Evolutionary conservation across 2,329 filamentous ascomycete genomes (phyloP), one percentile per base, ranked within the genome.

Genomic region (Xylariaceae sp.): DNA sequence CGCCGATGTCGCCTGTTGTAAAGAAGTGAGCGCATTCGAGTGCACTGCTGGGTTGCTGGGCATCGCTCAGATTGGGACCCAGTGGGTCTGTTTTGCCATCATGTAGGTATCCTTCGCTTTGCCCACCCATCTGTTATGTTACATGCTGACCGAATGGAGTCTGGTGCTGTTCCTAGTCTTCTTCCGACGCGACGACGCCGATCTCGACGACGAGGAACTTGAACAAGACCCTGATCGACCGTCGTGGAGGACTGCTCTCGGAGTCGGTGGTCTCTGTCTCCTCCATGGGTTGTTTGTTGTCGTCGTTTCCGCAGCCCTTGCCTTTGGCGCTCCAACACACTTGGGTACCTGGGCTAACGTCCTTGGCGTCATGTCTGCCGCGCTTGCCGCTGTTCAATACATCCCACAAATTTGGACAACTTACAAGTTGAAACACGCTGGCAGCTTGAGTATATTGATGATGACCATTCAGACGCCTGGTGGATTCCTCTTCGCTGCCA

Each of bases 391-490:
- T 0, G 80, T 97, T 18, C 94, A 99, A 71, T 99, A 97, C 69
- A 75, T 99, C 14, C 94, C 94, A 0, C 94, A 99, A 71, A 95
- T 99, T 56, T 90, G 85, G 72, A 96, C 88, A 45, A 99, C 94
- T 0, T 95, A 89, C 71, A 80, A 76, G 45, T 75, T 96, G 50
- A 87, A 92, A 65, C 86, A 91, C 61, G 87, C 95, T 2, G 90
- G 90, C 47, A 96, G 90, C 66, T 73, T 99, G 60, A 96, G 90
- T 63, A 94, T 99, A 49, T 86, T 90, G 5, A 97, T 96, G 87
- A 97, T 99, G 91, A 87, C 88, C 66, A 96, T 99, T 32, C 94
- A 99, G 68, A 96, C 92, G 0, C 94, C 94, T 0, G 94, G 94
- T 0, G 90, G 90, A 51, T 85, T 96, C 59, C 73, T 99, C 6